phyloP scores from a whole-genome alignment of 2,329 filamentous ascomycete species.

The Fusarium sp. region DNA sequence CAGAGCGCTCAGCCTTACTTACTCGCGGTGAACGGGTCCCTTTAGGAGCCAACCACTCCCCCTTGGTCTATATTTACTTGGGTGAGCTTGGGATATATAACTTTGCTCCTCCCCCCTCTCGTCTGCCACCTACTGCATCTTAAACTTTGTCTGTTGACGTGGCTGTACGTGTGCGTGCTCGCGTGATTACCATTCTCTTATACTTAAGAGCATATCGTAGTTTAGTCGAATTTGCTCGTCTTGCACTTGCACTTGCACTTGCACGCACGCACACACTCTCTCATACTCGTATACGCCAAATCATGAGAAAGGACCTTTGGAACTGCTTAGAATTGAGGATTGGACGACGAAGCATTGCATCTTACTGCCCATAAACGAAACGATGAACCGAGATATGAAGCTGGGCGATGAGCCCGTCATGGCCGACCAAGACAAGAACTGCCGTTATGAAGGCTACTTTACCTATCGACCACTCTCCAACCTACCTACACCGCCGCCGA shows the following conservation, averaged over 20 bases:
- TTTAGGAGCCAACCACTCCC: constrained; percentile 33
- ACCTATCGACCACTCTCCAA: constrained; percentile 78
- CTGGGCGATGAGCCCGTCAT: constrained; percentile 25
- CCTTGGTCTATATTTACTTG: constrained; percentile 43
- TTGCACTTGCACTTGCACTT: background rate
- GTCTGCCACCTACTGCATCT: constrained; percentile 24
- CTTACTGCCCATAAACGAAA: constrained; percentile 27
- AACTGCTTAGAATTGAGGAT: constrained; percentile 42
- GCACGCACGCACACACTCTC: constrained; percentile 22
- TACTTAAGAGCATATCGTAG: constrained; percentile 41
- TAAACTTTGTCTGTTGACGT: constrained; percentile 40
- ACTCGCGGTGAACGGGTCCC: constrained; percentile 42
- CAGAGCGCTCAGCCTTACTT: constrained; percentile 51
- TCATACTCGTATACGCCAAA: constrained; percentile 38
- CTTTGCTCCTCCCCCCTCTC: constrained; percentile 41
- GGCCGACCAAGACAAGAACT: constrained; percentile 37
- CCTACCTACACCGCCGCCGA: constrained; percentile 76
- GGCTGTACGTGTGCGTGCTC: constrained; percentile 46
- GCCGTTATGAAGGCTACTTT: constrained; percentile 65
- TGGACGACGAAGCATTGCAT: constrained; percentile 39
- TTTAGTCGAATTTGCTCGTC: constrained; percentile 37
- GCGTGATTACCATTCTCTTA: constrained; percentile 45
- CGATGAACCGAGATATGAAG: constrained; percentile 47
- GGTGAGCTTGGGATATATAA: constrained; percentile 47
- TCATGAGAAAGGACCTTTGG: constrained; percentile 44